Percentiles rank a stretch among this genome's conserved stretches.
These are phyloP conservation scores for Xerocomus cyaneibrunnescens DNA, from an alignment of 1,284 basidiomycete species.

Conservation along the genomic window DNA sequence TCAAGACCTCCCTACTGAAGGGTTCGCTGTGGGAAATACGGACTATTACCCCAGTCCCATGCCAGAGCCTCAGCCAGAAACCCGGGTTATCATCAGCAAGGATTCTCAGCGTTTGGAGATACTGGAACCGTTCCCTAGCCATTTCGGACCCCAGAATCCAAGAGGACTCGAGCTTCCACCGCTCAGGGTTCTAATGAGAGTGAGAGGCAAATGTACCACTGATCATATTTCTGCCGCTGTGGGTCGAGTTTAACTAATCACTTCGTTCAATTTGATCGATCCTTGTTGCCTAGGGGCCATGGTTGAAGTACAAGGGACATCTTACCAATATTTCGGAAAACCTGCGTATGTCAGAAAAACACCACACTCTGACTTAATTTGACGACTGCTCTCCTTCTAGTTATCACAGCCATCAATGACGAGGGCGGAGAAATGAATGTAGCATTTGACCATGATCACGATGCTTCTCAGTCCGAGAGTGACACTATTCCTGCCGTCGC, in stretches of 20 bases:
- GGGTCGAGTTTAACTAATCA: conserved; percentile 24
- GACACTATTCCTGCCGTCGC: conserved; percentile 90
- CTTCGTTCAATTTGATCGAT: conserved; percentile 5
- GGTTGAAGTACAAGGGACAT: conserved; percentile 99
- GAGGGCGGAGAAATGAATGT: conserved; percentile 90
- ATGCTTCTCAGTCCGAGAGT: conserved; percentile 45
- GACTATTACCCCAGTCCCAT: conserved; percentile 78
- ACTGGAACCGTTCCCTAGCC: conserved; percentile 83
- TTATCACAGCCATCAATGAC: conserved; percentile 87
- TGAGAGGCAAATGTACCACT: conserved; percentile 97
- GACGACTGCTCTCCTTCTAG: conserved; percentile 41
- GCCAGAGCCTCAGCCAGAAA: conserved; percentile 77
- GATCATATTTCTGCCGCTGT: conserved; percentile 96
- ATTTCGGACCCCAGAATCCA: conserved; percentile 60
- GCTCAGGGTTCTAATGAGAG: conserved; percentile 85
- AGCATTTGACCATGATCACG: conserved; percentile 73
- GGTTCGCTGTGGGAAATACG: conserved; percentile 81
- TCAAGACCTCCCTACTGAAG: conserved; percentile 79
- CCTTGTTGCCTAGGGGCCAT: conserved; percentile 68
- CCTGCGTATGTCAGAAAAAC: conserved; percentile 57
- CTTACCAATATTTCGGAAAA: conserved; percentile 97
- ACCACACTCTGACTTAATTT: conserved; percentile 32
- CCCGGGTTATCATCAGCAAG: conserved; percentile 78
- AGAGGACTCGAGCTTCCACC: conserved; percentile 75
- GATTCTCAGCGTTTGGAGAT: conserved; percentile 85